A percentile compares a stretch with the other conserved stretches of the same genome.
phyloP scores from a whole-genome alignment of 371 early-diverging fungal genomes.

The Mortierella sp. region DNA sequence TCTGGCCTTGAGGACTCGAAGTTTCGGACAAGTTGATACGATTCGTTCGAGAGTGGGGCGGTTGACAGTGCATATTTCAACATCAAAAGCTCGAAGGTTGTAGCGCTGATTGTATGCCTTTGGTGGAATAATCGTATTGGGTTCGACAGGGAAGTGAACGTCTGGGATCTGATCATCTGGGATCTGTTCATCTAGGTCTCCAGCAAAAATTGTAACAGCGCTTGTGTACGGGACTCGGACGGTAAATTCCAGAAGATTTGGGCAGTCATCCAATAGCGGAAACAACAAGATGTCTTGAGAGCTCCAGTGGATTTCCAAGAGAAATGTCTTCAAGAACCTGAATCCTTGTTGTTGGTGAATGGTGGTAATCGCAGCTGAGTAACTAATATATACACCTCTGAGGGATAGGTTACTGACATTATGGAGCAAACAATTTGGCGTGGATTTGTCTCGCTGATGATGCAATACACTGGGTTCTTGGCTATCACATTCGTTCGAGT shows the following conservation, averaged over 20 bases:
- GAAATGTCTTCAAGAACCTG: slow-evolving; percentile 3
- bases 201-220: not conserved
- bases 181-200: slow-evolving; percentile 18
- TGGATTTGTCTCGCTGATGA: not conserved
- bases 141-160: slow-evolving; percentile 28
- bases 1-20: slow-evolving; percentile 19
- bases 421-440: slow-evolving; percentile 25
- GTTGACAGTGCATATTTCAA: not conserved
- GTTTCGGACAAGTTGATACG: slow-evolving; percentile 29
- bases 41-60: slow-evolving; percentile 28
- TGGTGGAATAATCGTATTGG: slow-evolving; percentile 15
- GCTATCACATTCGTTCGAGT: not conserved
- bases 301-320: not conserved
- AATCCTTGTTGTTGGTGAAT: not conserved
- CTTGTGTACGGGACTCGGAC: not conserved
- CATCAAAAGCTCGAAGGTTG: slow-evolving; percentile 20
- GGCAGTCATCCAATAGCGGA: slow-evolving; percentile 1
- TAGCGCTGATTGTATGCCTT: slow-evolving; percentile 21
- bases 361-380: not conserved
- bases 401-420: slow-evolving; percentile 15
- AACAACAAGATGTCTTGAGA: not conserved
- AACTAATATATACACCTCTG: not conserved
- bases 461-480: too few relatives aligned
- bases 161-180: slow-evolving; percentile 18
- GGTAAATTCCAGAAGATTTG: slow-evolving; percentile 5